Conservation (phyloP, 176 grass and related monocot genomes). For the Zizania latifolia region DNA sequence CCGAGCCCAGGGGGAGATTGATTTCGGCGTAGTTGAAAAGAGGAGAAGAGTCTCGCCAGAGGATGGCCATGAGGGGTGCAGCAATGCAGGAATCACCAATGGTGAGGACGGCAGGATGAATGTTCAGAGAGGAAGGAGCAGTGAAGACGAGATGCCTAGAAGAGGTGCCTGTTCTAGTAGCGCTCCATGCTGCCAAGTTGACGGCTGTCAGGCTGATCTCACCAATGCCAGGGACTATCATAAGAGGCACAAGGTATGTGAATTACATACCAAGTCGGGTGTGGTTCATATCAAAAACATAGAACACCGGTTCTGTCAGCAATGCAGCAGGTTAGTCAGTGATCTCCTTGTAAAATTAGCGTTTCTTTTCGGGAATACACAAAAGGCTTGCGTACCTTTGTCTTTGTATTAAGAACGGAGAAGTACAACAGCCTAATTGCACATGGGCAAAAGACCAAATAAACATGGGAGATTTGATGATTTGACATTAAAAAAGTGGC, state of each 20-base stretch:
- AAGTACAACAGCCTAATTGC: no score
- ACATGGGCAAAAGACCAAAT: no score
- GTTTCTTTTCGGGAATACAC: no score
- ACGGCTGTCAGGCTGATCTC: conserved; percentile 48
- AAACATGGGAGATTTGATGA: no score
- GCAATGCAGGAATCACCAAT: neutral
- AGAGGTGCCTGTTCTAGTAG: conserved; percentile 29
- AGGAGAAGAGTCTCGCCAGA: conserved; percentile 36
- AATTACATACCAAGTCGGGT: conserved; percentile 53
- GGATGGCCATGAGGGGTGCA: conserved; percentile 29
- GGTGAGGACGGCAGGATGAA: neutral
- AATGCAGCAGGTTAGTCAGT: conserved; percentile 74
- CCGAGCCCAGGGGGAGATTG: conserved; percentile 23
- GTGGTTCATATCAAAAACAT: conserved; percentile 33
- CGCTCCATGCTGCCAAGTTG: conserved; percentile 60
- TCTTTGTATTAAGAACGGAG: no score
- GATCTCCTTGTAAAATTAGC: conserved; percentile 24
- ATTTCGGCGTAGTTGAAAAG: conserved; percentile 45
- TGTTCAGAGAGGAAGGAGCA: conserved; percentile 20
- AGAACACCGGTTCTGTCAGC: conserved; percentile 81
- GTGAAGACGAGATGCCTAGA: conserved; percentile 26
- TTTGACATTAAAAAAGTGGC: no score
- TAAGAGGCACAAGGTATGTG: conserved; percentile 79
- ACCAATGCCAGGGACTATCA: conserved; percentile 63
- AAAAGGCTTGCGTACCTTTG: no score